Evolutionary conservation across 208 protist species (phyloP).

Genomic region (Leptomonas seymouri): DNA sequence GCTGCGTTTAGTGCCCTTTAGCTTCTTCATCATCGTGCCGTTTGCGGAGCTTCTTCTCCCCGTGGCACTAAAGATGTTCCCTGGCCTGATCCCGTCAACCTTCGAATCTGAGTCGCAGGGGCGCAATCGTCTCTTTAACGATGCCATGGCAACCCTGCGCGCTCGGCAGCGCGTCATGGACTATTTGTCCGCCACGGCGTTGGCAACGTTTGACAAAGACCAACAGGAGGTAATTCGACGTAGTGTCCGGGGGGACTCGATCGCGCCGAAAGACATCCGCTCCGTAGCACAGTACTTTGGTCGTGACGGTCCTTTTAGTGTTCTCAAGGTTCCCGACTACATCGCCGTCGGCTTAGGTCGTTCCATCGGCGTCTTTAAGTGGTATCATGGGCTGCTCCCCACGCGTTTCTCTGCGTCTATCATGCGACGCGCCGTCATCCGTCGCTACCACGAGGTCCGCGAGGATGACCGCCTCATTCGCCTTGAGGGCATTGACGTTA

Average conservation of each 20-base stretch:
- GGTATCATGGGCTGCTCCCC: constrained; percentile 76
- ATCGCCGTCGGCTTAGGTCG: constrained; percentile 73
- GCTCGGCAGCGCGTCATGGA: constrained; percentile 86
- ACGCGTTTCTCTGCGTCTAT: constrained; percentile 57
- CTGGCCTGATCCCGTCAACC: constrained; percentile 96
- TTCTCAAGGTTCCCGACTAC: constrained; percentile 80
- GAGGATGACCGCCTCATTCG: constrained; percentile 86
- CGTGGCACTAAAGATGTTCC: constrained; percentile 96
- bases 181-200: constrained; percentile 80
- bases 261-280: constrained; percentile 77
- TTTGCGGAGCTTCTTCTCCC: constrained; percentile 97
- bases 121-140: constrained; percentile 75
- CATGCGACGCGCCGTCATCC: constrained; percentile 71
- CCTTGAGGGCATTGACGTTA: constrained; percentile 78
- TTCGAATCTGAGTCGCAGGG: constrained; percentile 93
- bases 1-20: constrained; percentile 96
- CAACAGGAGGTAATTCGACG: constrained; percentile 84
- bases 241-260: constrained; percentile 72
- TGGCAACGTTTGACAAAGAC: constrained; percentile 79
- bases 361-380: constrained; percentile 75
- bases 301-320: constrained; percentile 80
- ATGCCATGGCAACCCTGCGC: constrained; percentile 77
- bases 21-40: constrained; percentile 96
- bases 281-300: constrained; percentile 79
- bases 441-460: constrained; percentile 78